A percentile compares a stretch with the other conserved stretches of the same genome.
Conservation (phyloP, 2,329 filamentous ascomycete genomes). For the Aspergillus fumigatiaffinis region DNA sequence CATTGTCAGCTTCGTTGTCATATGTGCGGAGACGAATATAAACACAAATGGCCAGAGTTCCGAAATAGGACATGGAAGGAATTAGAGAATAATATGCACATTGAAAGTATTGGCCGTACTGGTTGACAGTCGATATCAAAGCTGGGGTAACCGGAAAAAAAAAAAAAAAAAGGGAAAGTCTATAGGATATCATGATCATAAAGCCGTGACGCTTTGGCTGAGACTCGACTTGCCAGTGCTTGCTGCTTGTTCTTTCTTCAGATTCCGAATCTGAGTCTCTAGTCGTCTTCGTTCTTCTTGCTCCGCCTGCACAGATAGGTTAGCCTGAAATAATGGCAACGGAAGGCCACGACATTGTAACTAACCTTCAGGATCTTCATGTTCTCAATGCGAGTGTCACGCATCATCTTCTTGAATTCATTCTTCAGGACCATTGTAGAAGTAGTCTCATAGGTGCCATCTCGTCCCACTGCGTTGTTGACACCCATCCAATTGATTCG, state of each 20-base stretch:
- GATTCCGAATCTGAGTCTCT: constrained; percentile 58
- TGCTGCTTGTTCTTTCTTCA: constrained; percentile 40
- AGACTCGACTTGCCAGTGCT: constrained; percentile 29
- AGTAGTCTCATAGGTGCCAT: constrained; percentile 51
- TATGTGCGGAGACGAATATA: constrained; percentile 12
- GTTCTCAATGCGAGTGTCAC: constrained; percentile 64
- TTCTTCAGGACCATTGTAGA: constrained; percentile 67
- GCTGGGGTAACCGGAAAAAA: constrained; percentile 7
- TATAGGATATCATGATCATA: constrained; percentile 29
- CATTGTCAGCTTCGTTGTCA: not conserved
- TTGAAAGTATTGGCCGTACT: constrained; percentile 8
- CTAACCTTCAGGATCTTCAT: constrained; percentile 62
- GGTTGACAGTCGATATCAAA: constrained; percentile 1
- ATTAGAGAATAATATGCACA: constrained; percentile 17
- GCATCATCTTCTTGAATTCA: constrained; percentile 79
- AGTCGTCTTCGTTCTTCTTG: constrained; percentile 67
- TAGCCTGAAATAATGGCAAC: constrained; percentile 9
- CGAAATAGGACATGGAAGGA: not conserved
- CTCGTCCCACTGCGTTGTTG: constrained; percentile 46
- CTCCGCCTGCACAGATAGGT: constrained; percentile 52
- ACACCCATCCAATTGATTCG: constrained; percentile 63
- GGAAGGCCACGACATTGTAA: constrained; percentile 12
- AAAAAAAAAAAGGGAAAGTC: constrained; percentile 9
- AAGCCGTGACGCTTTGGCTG: constrained; percentile 31
- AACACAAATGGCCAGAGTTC: constrained; percentile 2